Conservation (phyloP, 2,329 filamentous ascomycete species). For the Nemania serpens region DNA sequence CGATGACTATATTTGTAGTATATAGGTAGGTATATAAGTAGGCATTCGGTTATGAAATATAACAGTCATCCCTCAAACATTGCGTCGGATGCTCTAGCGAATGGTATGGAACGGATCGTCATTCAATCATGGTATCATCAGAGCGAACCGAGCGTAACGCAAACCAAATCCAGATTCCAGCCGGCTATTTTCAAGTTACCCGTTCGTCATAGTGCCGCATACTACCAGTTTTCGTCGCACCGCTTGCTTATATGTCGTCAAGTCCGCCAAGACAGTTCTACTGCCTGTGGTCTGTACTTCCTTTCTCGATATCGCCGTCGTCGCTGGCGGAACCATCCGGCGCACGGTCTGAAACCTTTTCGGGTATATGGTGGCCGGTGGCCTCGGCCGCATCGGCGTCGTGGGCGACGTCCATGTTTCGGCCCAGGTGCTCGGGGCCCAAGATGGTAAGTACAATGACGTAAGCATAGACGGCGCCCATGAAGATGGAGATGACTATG, state of each 20-base stretch:
- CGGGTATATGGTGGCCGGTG: slow-evolving; percentile 45
- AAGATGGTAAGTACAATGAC: slow-evolving; percentile 65
- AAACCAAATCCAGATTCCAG: slow-evolving; percentile 5
- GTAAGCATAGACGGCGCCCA: slow-evolving; percentile 77
- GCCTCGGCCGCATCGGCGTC: slow-evolving; percentile 55
- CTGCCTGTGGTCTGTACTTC: slow-evolving; percentile 26
- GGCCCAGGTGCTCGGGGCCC: slow-evolving; percentile 60
- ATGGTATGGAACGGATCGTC: not conserved
- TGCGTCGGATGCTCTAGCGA: not conserved
- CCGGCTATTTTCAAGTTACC: not conserved
- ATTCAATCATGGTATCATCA: slow-evolving; percentile 4
- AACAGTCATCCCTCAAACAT: not conserved
- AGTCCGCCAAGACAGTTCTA: not conserved
- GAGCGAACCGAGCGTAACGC: not conserved
- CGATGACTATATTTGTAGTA: not conserved
- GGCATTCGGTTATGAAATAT: not conserved
- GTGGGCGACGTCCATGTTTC: slow-evolving; percentile 56
- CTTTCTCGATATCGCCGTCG: slow-evolving; percentile 40
- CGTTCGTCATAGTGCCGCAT: not conserved
- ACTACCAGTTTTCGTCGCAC: not conserved
- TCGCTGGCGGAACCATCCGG: slow-evolving; percentile 30
- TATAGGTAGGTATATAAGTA: not conserved
- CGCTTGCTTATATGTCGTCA: slow-evolving; percentile 1
- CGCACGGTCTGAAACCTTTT: slow-evolving; percentile 39
- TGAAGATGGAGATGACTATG: slow-evolving; percentile 87